phyloP scores from a whole-genome alignment of 345 rosid species.

The Eucalyptus grandis region DNA sequence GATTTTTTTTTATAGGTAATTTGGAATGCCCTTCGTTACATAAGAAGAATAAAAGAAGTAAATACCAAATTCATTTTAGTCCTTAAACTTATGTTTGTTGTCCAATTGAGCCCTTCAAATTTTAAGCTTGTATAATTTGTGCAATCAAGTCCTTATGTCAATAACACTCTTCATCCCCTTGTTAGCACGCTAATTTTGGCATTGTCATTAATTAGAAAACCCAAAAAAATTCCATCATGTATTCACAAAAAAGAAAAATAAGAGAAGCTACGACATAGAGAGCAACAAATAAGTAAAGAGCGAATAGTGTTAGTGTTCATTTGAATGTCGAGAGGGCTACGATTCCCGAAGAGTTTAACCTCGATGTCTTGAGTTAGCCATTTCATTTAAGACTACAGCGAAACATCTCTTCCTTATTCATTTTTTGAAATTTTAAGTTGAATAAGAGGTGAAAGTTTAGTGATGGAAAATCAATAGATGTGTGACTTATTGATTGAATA shows the following conservation, averaged over 20 bases:
- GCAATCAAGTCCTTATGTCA: background rate
- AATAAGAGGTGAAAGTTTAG: background rate
- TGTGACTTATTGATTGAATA: background rate
- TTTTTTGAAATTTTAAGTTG: background rate
- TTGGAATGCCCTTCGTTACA: background rate
- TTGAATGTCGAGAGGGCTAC: accelerated
- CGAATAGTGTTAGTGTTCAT: background rate
- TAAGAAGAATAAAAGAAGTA: background rate
- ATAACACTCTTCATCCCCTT: background rate
- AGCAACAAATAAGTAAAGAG: background rate
- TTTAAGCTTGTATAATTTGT: background rate
- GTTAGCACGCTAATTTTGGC: background rate
- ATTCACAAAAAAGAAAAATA: background rate
- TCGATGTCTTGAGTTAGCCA: too few relatives aligned
- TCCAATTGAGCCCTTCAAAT: background rate
- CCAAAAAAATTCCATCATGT: background rate
- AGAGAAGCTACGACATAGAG: background rate
- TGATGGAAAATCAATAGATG: background rate
- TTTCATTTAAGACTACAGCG: background rate
- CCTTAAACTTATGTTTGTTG: background rate
- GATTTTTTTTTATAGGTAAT: background rate
- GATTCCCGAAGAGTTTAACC: background rate
- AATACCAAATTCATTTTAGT: background rate
- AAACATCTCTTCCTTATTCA: background rate
- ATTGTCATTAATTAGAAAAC: background rate